phyloP scores from a whole-genome alignment of 2,329 filamentous ascomycete genomes.

The Boeremia lycopersici region DNA sequence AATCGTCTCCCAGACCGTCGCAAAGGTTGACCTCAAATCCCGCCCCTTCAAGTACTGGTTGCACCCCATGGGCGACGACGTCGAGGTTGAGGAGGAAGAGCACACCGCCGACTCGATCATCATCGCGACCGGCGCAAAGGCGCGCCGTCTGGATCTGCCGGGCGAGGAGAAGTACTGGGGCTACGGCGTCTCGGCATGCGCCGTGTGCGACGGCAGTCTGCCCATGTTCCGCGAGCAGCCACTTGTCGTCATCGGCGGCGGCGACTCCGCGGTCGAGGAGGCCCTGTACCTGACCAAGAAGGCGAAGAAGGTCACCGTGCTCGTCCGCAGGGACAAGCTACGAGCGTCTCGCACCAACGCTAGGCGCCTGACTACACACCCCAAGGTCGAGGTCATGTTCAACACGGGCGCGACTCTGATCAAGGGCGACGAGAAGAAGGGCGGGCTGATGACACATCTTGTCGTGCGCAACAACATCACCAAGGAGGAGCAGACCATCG shows the following conservation, averaged over 20 bases:
- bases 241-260: slow-evolving; percentile 92
- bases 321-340: slow-evolving; percentile 86
- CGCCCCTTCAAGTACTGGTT: slow-evolving; percentile 89
- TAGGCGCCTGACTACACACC: slow-evolving; percentile 77
- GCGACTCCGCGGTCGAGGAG: slow-evolving; percentile 96
- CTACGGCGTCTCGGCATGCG: slow-evolving; percentile 93
- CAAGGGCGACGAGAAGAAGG: slow-evolving; percentile 75
- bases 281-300: slow-evolving; percentile 98
- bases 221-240: slow-evolving; percentile 98
- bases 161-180: slow-evolving; percentile 98
- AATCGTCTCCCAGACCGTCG: slow-evolving; percentile 91
- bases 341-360: slow-evolving; percentile 93
- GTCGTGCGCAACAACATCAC: slow-evolving; percentile 79
- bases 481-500: slow-evolving; percentile 79
- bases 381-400: slow-evolving; percentile 90
- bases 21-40: slow-evolving; percentile 79
- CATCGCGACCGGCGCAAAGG: slow-evolving; percentile 93
- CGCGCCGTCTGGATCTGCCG: slow-evolving; percentile 77
- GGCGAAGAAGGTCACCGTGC: slow-evolving; percentile 89
- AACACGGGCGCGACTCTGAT: slow-evolving; percentile 83
- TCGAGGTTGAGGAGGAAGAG: slow-evolving; percentile 68
- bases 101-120: slow-evolving; percentile 93
- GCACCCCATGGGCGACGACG: slow-evolving; percentile 76
- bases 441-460: slow-evolving; percentile 85
- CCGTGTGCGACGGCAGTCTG: slow-evolving; percentile 94